These are phyloP conservation scores for Cardamine chenopodiifolia DNA, from an alignment of 345 rosid species.

Conservation along the genomic window DNA sequence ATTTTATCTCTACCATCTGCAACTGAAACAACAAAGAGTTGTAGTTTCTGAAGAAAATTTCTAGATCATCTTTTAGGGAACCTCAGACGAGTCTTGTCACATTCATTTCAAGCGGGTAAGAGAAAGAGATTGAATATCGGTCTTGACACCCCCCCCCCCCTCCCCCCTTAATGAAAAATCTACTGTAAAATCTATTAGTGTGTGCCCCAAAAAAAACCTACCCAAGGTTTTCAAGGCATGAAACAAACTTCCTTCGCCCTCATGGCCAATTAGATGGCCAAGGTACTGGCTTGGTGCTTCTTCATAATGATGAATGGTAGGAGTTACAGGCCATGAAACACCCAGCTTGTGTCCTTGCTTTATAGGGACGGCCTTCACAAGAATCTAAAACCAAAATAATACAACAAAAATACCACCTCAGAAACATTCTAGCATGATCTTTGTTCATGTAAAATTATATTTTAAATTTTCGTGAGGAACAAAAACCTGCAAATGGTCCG, in stretches of 20 bases:
- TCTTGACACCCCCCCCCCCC: neutral
- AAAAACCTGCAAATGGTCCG: slow-evolving; percentile 82
- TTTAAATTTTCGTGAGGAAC: slow-evolving; percentile 7
- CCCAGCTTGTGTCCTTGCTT: slow-evolving; percentile 79
- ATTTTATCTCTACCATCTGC: neutral
- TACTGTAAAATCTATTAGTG: neutral
- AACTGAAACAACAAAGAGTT: neutral
- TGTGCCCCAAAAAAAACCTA: slow-evolving; percentile 42
- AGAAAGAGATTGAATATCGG: neutral
- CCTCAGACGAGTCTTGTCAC: neutral
- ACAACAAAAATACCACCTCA: slow-evolving; percentile 16
- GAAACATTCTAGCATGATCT: slow-evolving; percentile 16
- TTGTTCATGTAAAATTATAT: neutral
- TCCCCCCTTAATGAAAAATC: neutral
- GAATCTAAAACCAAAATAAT: slow-evolving; percentile 55
- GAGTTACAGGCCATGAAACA: slow-evolving; percentile 82
- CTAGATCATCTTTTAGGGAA: neutral
- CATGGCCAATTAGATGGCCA: slow-evolving; percentile 87
- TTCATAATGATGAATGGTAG: slow-evolving; percentile 75
- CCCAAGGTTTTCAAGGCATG: slow-evolving; percentile 82
- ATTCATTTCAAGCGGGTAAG: neutral
- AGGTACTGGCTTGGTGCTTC: slow-evolving; percentile 89
- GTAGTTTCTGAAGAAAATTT: slow-evolving; percentile 1
- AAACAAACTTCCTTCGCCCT: slow-evolving; percentile 91
- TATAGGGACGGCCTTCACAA: slow-evolving; percentile 80